Percentiles rank a stretch among this genome's conserved stretches.
phyloP scores from a whole-genome alignment of 2,329 filamentous ascomycete species.

The Fusarium haematococcum region DNA sequence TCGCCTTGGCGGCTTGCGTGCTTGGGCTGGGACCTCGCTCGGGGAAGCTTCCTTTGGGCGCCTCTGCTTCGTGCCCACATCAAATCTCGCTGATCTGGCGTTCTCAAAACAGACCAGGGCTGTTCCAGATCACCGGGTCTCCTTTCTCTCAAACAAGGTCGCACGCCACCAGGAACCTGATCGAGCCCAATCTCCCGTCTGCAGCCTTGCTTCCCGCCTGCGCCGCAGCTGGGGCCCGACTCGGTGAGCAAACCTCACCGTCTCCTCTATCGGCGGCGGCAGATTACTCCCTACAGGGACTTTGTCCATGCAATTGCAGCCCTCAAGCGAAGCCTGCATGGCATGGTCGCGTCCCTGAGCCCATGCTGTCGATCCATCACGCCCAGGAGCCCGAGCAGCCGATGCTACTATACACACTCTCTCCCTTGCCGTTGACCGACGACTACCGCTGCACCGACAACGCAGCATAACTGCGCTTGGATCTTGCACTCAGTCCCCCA shows the following conservation, averaged over 20 bases:
- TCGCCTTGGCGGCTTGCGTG: conserved; percentile 4
- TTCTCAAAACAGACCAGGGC: conserved; percentile 38
- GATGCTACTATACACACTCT: conserved; percentile 12
- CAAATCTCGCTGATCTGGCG: conserved; percentile 42
- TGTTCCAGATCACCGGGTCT: conserved; percentile 46
- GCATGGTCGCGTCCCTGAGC: conserved; percentile 25
- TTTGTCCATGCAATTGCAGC: conserved; percentile 8
- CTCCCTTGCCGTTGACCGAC: conserved; percentile 31
- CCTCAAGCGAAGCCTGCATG: conserved; percentile 26
- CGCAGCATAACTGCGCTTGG: conserved; percentile 19
- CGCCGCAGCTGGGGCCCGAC: conserved; percentile 17
- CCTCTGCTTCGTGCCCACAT: conserved; percentile 30
- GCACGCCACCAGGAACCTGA: conserved; percentile 32
- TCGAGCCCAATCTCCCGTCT: conserved; percentile 39
- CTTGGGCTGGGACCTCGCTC: conserved; percentile 16
- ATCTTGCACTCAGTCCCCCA: conserved; percentile 31
- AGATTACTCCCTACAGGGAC: conserved; percentile 25
- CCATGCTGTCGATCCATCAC: conserved; percentile 38
- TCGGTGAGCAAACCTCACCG: conserved; percentile 41
- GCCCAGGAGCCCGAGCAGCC: conserved; percentile 14
- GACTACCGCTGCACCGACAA: conserved; percentile 7
- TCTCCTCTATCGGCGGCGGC: conserved; percentile 26
- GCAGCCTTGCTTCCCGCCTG: conserved; percentile 38
- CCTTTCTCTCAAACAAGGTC: conserved; percentile 26
- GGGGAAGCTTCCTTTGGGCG: conserved; percentile 10